Conservation (phyloP, 495 filamentous ascomycete species). For the Cenococcum geophilum region DNA sequence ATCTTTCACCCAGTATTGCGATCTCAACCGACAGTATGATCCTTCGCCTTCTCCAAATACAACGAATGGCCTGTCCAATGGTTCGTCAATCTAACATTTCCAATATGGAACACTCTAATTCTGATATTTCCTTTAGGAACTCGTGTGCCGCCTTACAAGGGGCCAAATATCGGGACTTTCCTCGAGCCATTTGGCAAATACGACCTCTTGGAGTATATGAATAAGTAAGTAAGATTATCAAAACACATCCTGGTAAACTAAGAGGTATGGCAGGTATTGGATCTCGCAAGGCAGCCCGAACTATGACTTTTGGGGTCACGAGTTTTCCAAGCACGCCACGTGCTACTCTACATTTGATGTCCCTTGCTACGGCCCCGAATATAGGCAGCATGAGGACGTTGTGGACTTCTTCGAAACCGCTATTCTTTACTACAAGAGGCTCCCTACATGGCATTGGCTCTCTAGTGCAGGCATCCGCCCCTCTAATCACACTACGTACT, state of each 20-base stretch:
- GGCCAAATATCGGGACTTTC: slow-evolving; percentile 43
- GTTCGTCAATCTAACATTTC: background rate
- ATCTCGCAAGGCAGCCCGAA: slow-evolving; percentile 42
- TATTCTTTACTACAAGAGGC: slow-evolving; percentile 39
- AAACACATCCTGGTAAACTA: slow-evolving; percentile 15
- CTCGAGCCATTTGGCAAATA: slow-evolving; percentile 42
- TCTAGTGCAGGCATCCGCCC: slow-evolving; percentile 24
- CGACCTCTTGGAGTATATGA: slow-evolving; percentile 49
- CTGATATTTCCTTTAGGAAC: slow-evolving; percentile 25
- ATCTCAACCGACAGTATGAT: slow-evolving; percentile 48
- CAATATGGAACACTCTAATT: background rate
- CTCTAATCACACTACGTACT: slow-evolving; percentile 36
- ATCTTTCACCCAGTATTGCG: slow-evolving; percentile 52
- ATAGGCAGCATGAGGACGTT: slow-evolving; percentile 43
- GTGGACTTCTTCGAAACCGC: slow-evolving; percentile 44
- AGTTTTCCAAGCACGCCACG: slow-evolving; percentile 53
- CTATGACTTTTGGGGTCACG: slow-evolving; percentile 49
- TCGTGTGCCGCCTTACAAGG: slow-evolving; percentile 43
- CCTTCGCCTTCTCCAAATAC: slow-evolving; percentile 48
- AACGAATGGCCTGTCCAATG: slow-evolving; percentile 39
- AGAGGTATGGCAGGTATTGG: slow-evolving; percentile 37
- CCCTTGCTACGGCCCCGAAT: slow-evolving; percentile 46
- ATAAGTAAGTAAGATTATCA: slow-evolving; percentile 25
- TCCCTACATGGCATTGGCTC: slow-evolving; percentile 44
- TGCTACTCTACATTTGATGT: slow-evolving; percentile 49